Conservation (phyloP, 768 basidiomycete genomes). For the Coprinopsis cinerea region DNA sequence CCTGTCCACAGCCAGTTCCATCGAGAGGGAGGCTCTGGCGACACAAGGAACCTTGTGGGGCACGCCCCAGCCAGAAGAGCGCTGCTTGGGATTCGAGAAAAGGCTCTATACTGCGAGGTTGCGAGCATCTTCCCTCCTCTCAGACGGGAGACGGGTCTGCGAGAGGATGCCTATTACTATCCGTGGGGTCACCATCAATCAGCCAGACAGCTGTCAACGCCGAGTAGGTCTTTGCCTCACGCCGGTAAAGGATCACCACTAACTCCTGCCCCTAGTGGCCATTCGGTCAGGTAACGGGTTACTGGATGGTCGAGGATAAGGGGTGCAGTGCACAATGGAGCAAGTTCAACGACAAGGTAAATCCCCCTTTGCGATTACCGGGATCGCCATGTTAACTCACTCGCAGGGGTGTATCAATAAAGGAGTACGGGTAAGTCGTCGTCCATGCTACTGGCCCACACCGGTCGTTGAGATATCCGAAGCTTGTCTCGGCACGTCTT, state of each 20-base stretch:
- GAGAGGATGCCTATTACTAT: slow-evolving; percentile 23
- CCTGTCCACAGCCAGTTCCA: no score
- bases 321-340: slow-evolving; percentile 27
- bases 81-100: slow-evolving; percentile 23
- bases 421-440: slow-evolving; percentile 21
- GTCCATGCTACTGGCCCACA: slow-evolving; percentile 1
- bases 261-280: slow-evolving; percentile 18
- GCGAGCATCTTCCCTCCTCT: slow-evolving; percentile 21
- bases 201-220: slow-evolving; percentile 24
- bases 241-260: background rate
- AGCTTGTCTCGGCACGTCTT: slow-evolving; percentile 27
- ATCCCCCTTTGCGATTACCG: background rate
- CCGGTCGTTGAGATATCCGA: background rate
- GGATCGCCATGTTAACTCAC: background rate
- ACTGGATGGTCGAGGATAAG: slow-evolving; percentile 25
- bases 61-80: slow-evolving; percentile 16
- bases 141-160: slow-evolving; percentile 22
- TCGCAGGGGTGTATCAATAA: slow-evolving; percentile 23
- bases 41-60: slow-evolving; percentile 19
- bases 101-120: slow-evolving; percentile 27
- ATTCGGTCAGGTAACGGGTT: slow-evolving; percentile 24
- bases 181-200: slow-evolving; percentile 17
- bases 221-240: slow-evolving; percentile 17
- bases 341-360: slow-evolving; percentile 23
- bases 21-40: background rate